Evolutionary conservation across 108 stramenopile species (phyloP).

Genomic region (Cyclotella kingstonii): DNA sequence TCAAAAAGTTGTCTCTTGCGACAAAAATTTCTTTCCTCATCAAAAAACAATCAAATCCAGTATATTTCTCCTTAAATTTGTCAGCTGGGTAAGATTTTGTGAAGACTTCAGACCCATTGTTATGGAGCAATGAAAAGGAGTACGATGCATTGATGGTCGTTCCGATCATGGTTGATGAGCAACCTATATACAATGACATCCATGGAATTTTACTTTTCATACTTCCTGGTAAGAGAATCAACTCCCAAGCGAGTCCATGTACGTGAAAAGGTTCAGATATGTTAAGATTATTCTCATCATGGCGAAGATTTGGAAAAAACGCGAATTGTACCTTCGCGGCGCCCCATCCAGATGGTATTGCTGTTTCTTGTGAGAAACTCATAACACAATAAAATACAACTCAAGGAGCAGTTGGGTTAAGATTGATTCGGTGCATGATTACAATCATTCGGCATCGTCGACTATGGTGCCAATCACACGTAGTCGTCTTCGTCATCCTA

Average conservation of each 20-base stretch:
- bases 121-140: constrained; percentile 10
- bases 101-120: constrained; percentile 2
- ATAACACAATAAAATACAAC: no score
- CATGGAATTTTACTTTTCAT: constrained; percentile 1
- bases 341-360: constrained; percentile 11
- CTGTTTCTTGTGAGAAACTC: no score
- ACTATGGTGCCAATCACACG: no score
- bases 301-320: constrained; percentile 6
- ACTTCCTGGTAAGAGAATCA: constrained; percentile 23
- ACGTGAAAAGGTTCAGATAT: constrained; percentile 13
- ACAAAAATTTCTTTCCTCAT: neutral
- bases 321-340: constrained; percentile 4
- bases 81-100: constrained; percentile 16
- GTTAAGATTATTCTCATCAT: constrained; percentile 1
- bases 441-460: no score
- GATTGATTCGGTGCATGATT: no score
- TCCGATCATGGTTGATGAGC: constrained; percentile 17
- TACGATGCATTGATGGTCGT: constrained; percentile 15
- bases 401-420: no score
- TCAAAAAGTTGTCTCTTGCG: constrained; percentile 12
- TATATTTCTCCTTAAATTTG: constrained; percentile 21
- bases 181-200: constrained; percentile 24
- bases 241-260: constrained; percentile 28
- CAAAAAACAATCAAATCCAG: neutral
- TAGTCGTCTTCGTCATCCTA: no score